Percentiles rank a stretch among this genome's conserved stretches.
Conservation (phyloP, 2,329 filamentous ascomycete species). For the Magnaporthiopsis rhizophila region DNA sequence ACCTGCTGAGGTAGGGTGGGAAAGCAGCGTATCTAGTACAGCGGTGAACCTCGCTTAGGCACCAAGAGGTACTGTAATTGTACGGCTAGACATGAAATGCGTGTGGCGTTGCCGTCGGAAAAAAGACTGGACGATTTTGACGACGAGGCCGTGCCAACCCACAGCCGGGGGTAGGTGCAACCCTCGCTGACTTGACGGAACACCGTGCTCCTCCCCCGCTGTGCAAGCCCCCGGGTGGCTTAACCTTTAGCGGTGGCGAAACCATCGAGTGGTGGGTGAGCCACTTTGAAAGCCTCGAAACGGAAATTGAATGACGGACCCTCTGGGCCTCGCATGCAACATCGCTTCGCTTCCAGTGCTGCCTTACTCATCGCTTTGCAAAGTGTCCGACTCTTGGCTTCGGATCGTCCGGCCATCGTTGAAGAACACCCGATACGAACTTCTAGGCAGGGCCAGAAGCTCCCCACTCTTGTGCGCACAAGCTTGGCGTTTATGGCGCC, state of each 20-base stretch:
- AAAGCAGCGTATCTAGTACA: not conserved
- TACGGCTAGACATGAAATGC: not conserved
- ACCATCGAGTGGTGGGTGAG: not conserved
- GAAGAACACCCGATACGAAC: not conserved
- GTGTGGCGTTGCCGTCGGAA: not conserved
- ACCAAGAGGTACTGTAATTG: not conserved
- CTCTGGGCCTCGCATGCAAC: not conserved
- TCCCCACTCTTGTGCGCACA: not conserved
- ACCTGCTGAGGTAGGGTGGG: too few species aligned
- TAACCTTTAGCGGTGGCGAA: not conserved
- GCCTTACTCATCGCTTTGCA: not conserved
- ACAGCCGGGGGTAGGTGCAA: not conserved
- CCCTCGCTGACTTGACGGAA: not conserved
- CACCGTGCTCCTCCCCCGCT: too few species aligned
- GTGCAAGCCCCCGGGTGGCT: not conserved
- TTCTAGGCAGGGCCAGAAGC: not conserved
- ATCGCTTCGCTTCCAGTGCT: not conserved
- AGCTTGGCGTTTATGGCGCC: not conserved
- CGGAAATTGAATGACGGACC: not conserved
- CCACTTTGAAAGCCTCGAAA: not conserved
- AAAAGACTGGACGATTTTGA: conserved; percentile 7
- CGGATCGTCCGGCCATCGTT: not conserved
- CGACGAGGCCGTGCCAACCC: not conserved
- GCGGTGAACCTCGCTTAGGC: too few species aligned
- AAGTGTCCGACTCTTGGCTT: not conserved